Evolutionary conservation across 2,329 filamentous ascomycete genomes (phyloP).

Genomic region (Fusarium mangiferae): DNA sequence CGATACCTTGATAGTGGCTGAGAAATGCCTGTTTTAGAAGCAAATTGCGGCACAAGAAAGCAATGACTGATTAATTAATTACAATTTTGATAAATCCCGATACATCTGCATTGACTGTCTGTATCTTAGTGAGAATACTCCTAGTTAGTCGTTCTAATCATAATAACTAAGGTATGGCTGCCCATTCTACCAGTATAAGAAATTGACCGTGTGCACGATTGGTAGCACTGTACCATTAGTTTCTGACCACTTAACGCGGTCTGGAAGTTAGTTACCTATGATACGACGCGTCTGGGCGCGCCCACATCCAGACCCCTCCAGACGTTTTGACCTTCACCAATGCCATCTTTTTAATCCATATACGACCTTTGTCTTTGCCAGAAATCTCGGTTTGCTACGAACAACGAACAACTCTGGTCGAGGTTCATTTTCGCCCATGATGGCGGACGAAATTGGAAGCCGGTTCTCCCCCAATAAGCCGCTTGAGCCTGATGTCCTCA

Average conservation of each 20-base stretch:
- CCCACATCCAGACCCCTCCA: constrained; percentile 33
- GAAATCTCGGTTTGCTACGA: background rate
- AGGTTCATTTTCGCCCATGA: constrained; percentile 38
- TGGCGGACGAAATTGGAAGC: constrained; percentile 51
- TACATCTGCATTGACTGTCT: background rate
- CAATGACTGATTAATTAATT: background rate
- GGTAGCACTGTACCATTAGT: constrained; percentile 1
- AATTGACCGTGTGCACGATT: background rate
- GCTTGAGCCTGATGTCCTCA: constrained; percentile 80
- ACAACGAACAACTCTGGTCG: background rate
- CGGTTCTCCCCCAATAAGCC: constrained; percentile 54
- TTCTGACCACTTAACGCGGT: constrained; percentile 36
- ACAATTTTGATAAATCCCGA: background rate
- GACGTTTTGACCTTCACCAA: constrained; percentile 18
- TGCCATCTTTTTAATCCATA: constrained; percentile 3
- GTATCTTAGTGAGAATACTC: background rate
- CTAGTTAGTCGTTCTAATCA: background rate
- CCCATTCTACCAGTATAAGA: background rate
- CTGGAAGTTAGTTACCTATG: constrained; percentile 20
- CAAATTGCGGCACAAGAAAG: background rate
- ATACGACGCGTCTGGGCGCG: constrained; percentile 35
- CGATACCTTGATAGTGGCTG: constrained; percentile 25
- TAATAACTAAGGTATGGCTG: background rate
- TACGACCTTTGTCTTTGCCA: background rate
- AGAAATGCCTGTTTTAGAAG: constrained; percentile 8